These are phyloP conservation scores for Alternaria brassicicola DNA, from an alignment of 2,329 filamentous ascomycete species.

Conservation along the genomic window DNA sequence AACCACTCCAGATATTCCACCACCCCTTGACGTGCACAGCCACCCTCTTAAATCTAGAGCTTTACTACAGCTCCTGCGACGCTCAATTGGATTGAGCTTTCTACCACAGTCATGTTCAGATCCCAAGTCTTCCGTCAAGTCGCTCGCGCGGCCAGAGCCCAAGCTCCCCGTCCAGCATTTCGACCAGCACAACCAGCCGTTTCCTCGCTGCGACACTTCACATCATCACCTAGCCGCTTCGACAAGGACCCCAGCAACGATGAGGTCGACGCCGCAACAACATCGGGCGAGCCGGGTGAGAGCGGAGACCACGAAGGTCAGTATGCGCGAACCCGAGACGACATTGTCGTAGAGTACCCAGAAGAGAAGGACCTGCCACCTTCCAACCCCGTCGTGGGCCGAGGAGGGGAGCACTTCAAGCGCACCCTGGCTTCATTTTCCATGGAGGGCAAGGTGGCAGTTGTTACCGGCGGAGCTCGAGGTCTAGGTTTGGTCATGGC, in stretches of 20 bases:
- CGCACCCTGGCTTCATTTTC: conserved; percentile 86
- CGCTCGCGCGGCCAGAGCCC: conserved; percentile 33
- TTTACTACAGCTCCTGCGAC: not conserved
- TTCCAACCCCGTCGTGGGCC: conserved; percentile 72
- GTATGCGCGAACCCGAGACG: conserved; percentile 80
- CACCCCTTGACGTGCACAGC: not conserved
- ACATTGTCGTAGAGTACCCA: conserved; percentile 79
- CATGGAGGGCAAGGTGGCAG: conserved; percentile 78
- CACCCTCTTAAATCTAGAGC: conserved; percentile 8
- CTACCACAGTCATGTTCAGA: conserved; percentile 40
- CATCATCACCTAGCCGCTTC: conserved; percentile 34
- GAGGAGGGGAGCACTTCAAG: conserved; percentile 81
- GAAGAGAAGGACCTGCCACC: conserved; percentile 74
- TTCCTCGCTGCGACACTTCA: conserved; percentile 35
- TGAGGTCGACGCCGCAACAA: conserved; percentile 43
- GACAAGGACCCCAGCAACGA: conserved; percentile 35
- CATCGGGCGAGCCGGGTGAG: conserved; percentile 47
- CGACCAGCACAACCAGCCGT: conserved; percentile 25
- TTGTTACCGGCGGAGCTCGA: conserved; percentile 89
- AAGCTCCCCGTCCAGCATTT: conserved; percentile 36
- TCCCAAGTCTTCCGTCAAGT: conserved; percentile 41
- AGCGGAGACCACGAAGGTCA: conserved; percentile 64
- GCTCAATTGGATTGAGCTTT: not conserved
- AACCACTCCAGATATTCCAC: not conserved
- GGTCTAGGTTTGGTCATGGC: conserved; percentile 92